Base-by-base conservation (phyloP, 1,284 basidiomycete species). In the Erythrobasidium hasegawianum region DNA sequence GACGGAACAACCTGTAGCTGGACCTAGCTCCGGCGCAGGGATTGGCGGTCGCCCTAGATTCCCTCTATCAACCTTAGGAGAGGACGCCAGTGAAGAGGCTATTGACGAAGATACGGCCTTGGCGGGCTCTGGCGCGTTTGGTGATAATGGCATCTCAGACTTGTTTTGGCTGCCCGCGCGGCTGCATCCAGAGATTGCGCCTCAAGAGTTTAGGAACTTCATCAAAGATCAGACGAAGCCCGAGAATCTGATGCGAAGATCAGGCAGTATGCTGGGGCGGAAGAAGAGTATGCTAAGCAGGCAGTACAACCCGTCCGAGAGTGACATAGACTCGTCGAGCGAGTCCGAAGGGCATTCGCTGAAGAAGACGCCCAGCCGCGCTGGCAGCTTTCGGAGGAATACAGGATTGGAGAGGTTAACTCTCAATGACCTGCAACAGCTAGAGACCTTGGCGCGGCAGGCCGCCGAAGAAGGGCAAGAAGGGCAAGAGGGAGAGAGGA, bases 81-180 rank as follows among this genome's bases (percentile, higher is more conserved):
- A 52, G n/a, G 50, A 49, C 29, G 24, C 16, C n/a, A 49, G 50
- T 29, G 49, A 54, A 53, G 50, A 61, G 18, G 47, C 55, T 18
- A 14, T 16, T 14, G 49, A 50, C 27, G 50, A 56, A 49, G 55
- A 54, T 65, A 57, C 45, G 29, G 41, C 53, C 2, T 58, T 56
- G 14, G 57, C 57, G 18, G 52, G 58, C 50, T 11, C 11, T 13
- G 20, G 20, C 11, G 40, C n/a, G 38, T 20, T 33, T 14, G 29
- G 18, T 22, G 33, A 27, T 18, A 24, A 20, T 43, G 50, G 45
- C 43, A 27, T 60, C 16, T 67, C 57, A 22, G 69, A 90, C 78
- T 85, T 97, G 68, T 97, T 97, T 81, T 98, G 95, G 95, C 91
- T 98, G 16, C 95, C 95, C 43, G 95, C 95, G 14, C 86, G 88